phyloP scores from a whole-genome alignment of 202 grass and related monocot species.

The Carex sylvatica region DNA sequence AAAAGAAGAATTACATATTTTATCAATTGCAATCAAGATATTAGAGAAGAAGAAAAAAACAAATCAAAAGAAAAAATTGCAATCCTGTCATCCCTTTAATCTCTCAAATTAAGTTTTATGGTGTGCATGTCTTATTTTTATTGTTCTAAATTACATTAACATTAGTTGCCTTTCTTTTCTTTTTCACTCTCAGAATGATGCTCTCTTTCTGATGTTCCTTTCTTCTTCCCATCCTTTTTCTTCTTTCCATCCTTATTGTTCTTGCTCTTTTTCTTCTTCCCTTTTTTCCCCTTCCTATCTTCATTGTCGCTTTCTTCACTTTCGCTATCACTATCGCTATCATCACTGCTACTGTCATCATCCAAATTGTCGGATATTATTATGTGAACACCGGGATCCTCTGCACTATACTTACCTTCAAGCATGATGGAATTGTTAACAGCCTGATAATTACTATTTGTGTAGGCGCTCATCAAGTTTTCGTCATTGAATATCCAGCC shows the following conservation, averaged over 20 bases:
- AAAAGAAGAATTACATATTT: background rate
- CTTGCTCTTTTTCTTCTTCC: background rate
- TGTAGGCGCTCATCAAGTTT: slow-evolving; percentile 42
- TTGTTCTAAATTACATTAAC: background rate
- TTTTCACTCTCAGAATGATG: slow-evolving; percentile 19
- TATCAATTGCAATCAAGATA: background rate
- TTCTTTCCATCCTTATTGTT: background rate
- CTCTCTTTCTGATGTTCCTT: slow-evolving; percentile 1
- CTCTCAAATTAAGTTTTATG: background rate
- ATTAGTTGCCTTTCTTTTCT: background rate
- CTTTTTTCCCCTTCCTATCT: background rate
- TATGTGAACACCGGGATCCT: slow-evolving; percentile 72
- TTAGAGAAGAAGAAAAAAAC: background rate
- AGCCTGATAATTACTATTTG: slow-evolving; percentile 95
- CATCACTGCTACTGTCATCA: slow-evolving; percentile 44
- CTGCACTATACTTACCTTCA: slow-evolving; percentile 51
- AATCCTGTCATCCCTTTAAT: background rate
- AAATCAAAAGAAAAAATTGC: slow-evolving; percentile 1
- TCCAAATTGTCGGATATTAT: slow-evolving; percentile 53
- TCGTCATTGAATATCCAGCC: slow-evolving; percentile 26
- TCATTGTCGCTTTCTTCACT: background rate
- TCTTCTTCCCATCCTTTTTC: slow-evolving; percentile 8
- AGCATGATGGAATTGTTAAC: slow-evolving; percentile 87
- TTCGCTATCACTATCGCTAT: slow-evolving; percentile 6
- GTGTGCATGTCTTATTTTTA: background rate